These are phyloP conservation scores for Rhazya stricta DNA, from an alignment of 257 asterid species.

Conservation along the genomic window DNA sequence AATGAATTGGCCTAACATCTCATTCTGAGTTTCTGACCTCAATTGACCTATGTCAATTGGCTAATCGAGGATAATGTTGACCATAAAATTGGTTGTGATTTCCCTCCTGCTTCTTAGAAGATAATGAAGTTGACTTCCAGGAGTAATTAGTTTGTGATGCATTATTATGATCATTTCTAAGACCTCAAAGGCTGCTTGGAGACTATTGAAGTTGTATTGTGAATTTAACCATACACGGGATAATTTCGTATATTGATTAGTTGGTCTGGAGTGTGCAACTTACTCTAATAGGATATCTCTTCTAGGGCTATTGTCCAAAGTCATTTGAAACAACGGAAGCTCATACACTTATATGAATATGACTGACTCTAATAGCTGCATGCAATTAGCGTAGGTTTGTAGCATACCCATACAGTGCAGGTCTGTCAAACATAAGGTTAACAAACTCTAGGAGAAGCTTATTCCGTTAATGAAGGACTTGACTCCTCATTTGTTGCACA, in stretches of 20 bases:
- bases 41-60: neutral
- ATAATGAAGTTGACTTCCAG: neutral
- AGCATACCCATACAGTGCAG: neutral
- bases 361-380: neutral
- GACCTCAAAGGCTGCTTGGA: neutral
- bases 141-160: neutral
- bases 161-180: neutral
- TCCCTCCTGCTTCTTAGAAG: neutral
- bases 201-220: neutral
- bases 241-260: neutral
- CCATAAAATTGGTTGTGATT: neutral
- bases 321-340: neutral
- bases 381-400: neutral
- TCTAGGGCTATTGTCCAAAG: neutral
- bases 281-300: neutral
- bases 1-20: slow-evolving; percentile 12
- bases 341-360: neutral
- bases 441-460: neutral
- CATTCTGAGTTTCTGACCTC: neutral
- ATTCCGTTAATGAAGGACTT: neutral
- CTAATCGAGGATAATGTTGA: neutral
- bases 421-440: neutral
- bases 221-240: neutral
- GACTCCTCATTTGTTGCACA: neutral
- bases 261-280: neutral